Conservation (phyloP, 2,329 filamentous ascomycete genomes). For the Aspergillus carbonarius region DNA sequence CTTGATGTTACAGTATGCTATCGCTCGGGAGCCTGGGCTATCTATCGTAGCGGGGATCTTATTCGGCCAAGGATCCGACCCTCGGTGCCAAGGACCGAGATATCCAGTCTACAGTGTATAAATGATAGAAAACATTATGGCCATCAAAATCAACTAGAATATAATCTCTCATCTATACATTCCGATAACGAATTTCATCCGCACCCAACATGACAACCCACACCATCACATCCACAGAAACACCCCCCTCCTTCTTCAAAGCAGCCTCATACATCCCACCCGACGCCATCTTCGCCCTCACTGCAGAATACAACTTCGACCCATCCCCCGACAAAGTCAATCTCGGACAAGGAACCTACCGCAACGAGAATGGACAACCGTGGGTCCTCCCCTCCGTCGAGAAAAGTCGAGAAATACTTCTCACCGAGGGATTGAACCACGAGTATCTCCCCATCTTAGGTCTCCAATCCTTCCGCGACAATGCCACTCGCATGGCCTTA, state of each 20-base stretch:
- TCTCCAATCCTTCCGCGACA: conserved; percentile 73
- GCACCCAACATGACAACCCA: background rate
- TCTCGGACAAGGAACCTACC: conserved; percentile 87
- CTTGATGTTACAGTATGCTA: background rate
- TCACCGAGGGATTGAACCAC: conserved; percentile 76
- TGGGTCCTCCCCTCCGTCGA: conserved; percentile 94
- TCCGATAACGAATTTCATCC: too few species aligned
- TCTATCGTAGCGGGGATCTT: background rate
- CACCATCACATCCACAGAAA: background rate
- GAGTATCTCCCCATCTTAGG: conserved; percentile 96
- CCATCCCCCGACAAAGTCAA: conserved; percentile 75
- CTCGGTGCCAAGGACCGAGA: background rate
- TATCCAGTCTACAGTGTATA: background rate
- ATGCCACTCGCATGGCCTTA: conserved; percentile 81
- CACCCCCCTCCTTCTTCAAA: conserved; percentile 16
- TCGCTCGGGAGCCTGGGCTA: background rate
- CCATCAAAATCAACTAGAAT: too few species aligned
- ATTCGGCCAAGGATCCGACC: background rate
- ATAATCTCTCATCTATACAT: too few species aligned
- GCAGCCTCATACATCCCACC: conserved; percentile 18
- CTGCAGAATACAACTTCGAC: conserved; percentile 66
- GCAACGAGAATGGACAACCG: conserved; percentile 86
- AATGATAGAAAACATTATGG: background rate
- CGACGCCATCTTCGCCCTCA: conserved; percentile 28
- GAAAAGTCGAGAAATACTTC: conserved; percentile 14